Conservation (phyloP, 371 early-diverging fungal genomes). For the Cokeromyces recurvatus region DNA sequence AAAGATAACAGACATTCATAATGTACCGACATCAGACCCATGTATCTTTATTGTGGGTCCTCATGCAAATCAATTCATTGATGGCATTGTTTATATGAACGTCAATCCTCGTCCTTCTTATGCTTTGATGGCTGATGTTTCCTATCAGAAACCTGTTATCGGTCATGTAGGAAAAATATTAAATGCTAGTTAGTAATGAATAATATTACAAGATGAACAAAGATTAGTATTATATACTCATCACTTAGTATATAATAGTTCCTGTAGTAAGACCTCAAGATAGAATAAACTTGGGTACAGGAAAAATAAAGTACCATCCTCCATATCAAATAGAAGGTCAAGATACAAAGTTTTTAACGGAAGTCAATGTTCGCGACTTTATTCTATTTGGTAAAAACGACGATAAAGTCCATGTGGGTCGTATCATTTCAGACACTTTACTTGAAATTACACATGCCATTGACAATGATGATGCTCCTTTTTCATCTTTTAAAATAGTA, state of each 20-base stretch:
- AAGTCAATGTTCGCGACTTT: slow-evolving; percentile 59
- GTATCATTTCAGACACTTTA: slow-evolving; percentile 80
- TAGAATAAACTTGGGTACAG: slow-evolving; percentile 68
- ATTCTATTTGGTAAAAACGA: slow-evolving; percentile 60
- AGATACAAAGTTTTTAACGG: slow-evolving; percentile 65
- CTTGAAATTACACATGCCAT: slow-evolving; percentile 47
- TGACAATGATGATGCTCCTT: not conserved
- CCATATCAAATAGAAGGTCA: slow-evolving; percentile 66
- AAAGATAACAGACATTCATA: slow-evolving; percentile 76
- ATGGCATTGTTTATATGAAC: slow-evolving; percentile 79
- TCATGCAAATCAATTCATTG: slow-evolving; percentile 96
- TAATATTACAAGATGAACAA: not conserved
- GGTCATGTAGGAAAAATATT: slow-evolving; percentile 77
- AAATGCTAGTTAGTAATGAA: slow-evolving; percentile 56
- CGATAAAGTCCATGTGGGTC: slow-evolving; percentile 68
- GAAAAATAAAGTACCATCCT: slow-evolving; percentile 59
- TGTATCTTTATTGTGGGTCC: slow-evolving; percentile 95
- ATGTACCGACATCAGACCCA: slow-evolving; percentile 81
- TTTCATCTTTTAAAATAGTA: slow-evolving; percentile 70
- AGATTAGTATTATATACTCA: too few relatives aligned
- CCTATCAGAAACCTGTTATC: slow-evolving; percentile 76
- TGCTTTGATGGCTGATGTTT: slow-evolving; percentile 81
- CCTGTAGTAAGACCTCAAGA: slow-evolving; percentile 94
- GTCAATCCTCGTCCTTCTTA: slow-evolving; percentile 76
- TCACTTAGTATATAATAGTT: too few relatives aligned